phyloP scores from a whole-genome alignment of 2,329 filamentous ascomycete species.

The Neoarthrinium moseri region DNA sequence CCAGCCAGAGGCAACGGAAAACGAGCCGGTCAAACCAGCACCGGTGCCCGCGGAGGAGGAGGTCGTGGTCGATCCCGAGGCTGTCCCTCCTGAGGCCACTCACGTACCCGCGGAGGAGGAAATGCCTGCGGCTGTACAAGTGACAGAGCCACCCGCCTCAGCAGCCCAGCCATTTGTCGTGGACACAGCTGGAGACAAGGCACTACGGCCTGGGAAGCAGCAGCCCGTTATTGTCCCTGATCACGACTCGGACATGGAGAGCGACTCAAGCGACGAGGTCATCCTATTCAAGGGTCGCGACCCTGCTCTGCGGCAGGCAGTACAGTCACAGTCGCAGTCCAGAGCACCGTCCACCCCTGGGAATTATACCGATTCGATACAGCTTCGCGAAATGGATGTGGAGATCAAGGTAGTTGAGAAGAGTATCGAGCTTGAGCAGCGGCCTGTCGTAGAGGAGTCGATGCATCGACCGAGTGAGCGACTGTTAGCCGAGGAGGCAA shows the following conservation, averaged over 20 bases:
- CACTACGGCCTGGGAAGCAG: conserved; percentile 9
- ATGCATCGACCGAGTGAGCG: too few species aligned
- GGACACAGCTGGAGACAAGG: conserved; percentile 24
- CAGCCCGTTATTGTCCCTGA: conserved; percentile 15
- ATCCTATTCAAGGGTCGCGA: conserved; percentile 64
- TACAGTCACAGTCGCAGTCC: conserved; percentile 13
- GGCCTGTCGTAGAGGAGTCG: not conserved
- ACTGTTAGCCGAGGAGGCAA: not conserved
- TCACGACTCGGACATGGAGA: conserved; percentile 24
- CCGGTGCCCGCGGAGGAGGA: not conserved
- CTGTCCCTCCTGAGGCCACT: not conserved
- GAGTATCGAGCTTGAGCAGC: conserved; percentile 8
- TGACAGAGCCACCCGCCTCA: not conserved
- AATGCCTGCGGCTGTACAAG: not conserved
- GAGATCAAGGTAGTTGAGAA: conserved; percentile 30
- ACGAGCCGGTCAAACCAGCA: not conserved
- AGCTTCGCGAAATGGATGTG: conserved; percentile 25
- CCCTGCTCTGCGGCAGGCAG: conserved; percentile 20
- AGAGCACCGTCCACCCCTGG: not conserved
- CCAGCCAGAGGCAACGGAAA: conserved; percentile 1
- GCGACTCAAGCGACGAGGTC: conserved; percentile 70
- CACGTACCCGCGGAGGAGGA: not conserved
- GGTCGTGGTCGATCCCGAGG: not conserved
- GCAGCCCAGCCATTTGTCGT: conserved; percentile 8
- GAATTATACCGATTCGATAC: conserved; percentile 10